Evolutionary conservation across 108 stramenopile genomes (phyloP), one percentile per base, ranked within the genome.

Genomic region (Conticribra weissflogii): DNA sequence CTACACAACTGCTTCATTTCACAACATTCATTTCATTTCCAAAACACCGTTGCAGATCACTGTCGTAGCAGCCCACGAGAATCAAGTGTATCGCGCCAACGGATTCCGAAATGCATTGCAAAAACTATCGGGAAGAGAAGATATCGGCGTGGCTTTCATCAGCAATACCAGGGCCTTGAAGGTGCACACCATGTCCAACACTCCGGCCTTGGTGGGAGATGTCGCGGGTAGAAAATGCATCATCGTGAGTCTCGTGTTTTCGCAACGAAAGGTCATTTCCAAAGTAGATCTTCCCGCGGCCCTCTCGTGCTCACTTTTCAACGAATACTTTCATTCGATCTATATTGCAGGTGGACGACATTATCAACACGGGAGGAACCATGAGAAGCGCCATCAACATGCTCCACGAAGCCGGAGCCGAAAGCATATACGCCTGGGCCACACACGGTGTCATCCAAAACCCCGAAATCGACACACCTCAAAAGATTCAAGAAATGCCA

Each of bases 381-480:
- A 62, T 96, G 63, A 66, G 58, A 36, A 74, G 63, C 48, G 85
- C 86, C 41, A 80, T 92, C 8, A 54, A 83, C 23, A 78, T 78
- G 56, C 56, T 93, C 18, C 57, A 81, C 18, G 80, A 91, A 54
- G 45, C 73, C 7, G 94, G 92, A 8, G 91, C 91, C 3, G 73
- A 84, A 8, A 72, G 80, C 18, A 78, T 92, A n/a, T 91, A 91
- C 56, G 92, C 88, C 15, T 96, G 91, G 90, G 87, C 91, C 8
- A 93, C 94, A 2, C 94, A 96, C 66, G 94, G 91, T 3, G 91
- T 96, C 3, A 89, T 93, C 78, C 85, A 86, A 24, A 65, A 76
- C 0, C 57, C 66, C 1, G 54, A 72, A n/a, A 74, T 74, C 25
- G 58, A 78, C 22, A 76, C 85, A 3, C 84, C 79, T 8, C 82